A percentile compares a stretch with the other conserved stretches of the same genome.
phyloP scores from a whole-genome alignment of 176 grass and related monocot species.

The Aegilops speltoides region DNA sequence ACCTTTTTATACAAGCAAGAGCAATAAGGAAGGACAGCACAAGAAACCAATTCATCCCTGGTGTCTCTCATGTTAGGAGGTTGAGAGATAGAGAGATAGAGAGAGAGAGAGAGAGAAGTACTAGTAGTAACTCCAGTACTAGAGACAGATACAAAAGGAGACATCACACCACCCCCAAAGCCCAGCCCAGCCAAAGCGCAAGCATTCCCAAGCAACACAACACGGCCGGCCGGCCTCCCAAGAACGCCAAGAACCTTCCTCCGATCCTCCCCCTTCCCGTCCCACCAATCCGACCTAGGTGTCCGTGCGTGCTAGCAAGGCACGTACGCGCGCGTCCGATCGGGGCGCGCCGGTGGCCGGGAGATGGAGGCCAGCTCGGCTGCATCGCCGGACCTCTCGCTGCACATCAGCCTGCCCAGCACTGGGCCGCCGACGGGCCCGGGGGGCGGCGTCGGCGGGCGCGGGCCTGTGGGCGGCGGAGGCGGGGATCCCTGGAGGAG shows the following conservation, averaged over 20 bases:
- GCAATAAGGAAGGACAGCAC: constrained; percentile 61
- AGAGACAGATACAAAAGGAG: constrained; percentile 43
- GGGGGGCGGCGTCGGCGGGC: constrained; percentile 6
- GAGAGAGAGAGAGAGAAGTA: neutral
- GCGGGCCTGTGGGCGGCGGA: neutral
- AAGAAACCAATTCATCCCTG: constrained; percentile 69
- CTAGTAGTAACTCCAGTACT: constrained; percentile 41
- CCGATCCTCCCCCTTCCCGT: neutral
- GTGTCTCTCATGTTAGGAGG: constrained; percentile 32
- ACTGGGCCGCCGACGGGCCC: neutral
- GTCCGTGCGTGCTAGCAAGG: too few relatives aligned
- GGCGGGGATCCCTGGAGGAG: constrained; percentile 48
- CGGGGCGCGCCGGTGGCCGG: neutral
- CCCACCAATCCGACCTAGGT: neutral
- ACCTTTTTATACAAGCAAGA: constrained; percentile 47
- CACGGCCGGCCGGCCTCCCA: constrained; percentile 1
- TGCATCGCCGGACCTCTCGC: constrained; percentile 80
- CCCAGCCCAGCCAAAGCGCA: constrained; percentile 41
- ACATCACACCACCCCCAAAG: constrained; percentile 15
- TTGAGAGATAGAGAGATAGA: neutral
- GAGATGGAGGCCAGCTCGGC: constrained; percentile 70
- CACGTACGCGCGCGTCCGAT: neutral
- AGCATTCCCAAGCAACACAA: constrained; percentile 16
- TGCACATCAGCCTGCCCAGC: constrained; percentile 89
- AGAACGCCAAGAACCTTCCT: constrained; percentile 38